Percentiles rank a stretch among this genome's conserved stretches.
phyloP scores from a whole-genome alignment of 352 stramenopile species.

The Phytophthora ramorum region DNA sequence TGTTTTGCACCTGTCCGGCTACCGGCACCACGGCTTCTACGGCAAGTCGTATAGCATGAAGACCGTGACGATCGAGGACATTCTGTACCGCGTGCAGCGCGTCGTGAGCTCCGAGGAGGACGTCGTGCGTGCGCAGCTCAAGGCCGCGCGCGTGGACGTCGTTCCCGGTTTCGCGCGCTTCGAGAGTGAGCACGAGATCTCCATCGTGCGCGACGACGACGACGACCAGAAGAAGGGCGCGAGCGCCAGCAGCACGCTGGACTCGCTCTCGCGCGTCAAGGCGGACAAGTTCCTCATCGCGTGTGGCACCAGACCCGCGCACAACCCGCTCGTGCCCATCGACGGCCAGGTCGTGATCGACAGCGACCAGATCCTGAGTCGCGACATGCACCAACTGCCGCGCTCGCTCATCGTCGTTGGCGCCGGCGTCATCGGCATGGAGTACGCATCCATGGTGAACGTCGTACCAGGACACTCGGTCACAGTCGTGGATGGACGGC shows the following conservation, averaged over 20 bases:
- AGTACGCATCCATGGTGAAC: constrained; percentile 93
- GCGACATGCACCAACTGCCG: constrained; percentile 69
- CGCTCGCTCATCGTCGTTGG: constrained; percentile 85
- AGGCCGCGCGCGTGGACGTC: constrained; percentile 75
- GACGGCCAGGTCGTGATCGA: constrained; percentile 88
- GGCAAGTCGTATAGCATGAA: constrained; percentile 88
- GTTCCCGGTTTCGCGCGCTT: constrained; percentile 80
- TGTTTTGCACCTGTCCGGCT: constrained; percentile 91
- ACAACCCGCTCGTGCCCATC: constrained; percentile 79
- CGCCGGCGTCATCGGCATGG: constrained; percentile 91
- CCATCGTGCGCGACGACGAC: constrained; percentile 54
- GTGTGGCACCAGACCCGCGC: constrained; percentile 84
- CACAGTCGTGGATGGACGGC: constrained; percentile 85
- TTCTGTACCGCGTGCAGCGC: constrained; percentile 80
- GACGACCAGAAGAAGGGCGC: constrained; percentile 19
- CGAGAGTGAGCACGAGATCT: constrained; percentile 79
- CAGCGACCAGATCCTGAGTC: constrained; percentile 83
- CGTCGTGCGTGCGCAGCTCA: constrained; percentile 84
- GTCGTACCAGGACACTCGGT: constrained; percentile 88
- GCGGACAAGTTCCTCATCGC: constrained; percentile 88
- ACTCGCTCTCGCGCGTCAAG: constrained; percentile 53
- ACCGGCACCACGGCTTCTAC: constrained; percentile 90
- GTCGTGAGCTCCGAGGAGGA: constrained; percentile 82
- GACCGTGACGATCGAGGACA: constrained; percentile 85
- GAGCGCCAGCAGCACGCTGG: constrained; percentile 21